Base-by-base conservation (phyloP, 169 alveolate genomes). In the Plasmodium malariae region DNA sequence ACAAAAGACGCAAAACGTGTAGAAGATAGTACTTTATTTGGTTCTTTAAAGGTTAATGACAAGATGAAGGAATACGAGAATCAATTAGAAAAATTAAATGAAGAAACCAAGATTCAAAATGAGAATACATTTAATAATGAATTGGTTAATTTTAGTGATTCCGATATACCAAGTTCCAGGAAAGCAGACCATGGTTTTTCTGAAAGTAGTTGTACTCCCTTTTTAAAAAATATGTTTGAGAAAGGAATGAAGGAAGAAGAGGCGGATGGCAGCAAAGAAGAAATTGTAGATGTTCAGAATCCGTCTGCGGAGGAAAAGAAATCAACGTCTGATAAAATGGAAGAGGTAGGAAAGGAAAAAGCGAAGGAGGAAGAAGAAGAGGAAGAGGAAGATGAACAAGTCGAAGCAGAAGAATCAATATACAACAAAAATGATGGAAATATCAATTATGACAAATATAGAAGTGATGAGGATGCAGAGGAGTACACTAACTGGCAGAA, bases 181-280 rank as follows among this genome's bases (percentile, higher is more conserved):
- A 74, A 57, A 59, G 73, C 88, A 11, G 71, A 74, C n/a, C 62
- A 45, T 19, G 67, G 87, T 43, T 37, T 74, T 60, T 57, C 74
- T 14, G 88, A 68, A 37, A 51, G 40, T 37, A 28, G 12, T 30
- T 21, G 12, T 26, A 40, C 74, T 12, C 72, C 70, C n/a, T 26
- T 45, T 26, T 62, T 9, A 21, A 34, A 57, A 34, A 73, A 73
- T 59, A 19, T 55, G 54, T 54, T n/a, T 26, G 51, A 9, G 21
- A 30, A 28, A 34, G 87, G 12, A 48, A 30, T 1, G 48, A 48
- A 43, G 21, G 19, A 28, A 3, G 40, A 4, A 14, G 37, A 30
- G 17, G 45, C 3, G 12, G 12, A 49, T 21, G 51, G 6, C 6
- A 51, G 32, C 3, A 30, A 70, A 28, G 65, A 21, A 5, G 67